Conservation (phyloP, 2,329 filamentous ascomycete genomes). For the Cordyceps cicadae region DNA sequence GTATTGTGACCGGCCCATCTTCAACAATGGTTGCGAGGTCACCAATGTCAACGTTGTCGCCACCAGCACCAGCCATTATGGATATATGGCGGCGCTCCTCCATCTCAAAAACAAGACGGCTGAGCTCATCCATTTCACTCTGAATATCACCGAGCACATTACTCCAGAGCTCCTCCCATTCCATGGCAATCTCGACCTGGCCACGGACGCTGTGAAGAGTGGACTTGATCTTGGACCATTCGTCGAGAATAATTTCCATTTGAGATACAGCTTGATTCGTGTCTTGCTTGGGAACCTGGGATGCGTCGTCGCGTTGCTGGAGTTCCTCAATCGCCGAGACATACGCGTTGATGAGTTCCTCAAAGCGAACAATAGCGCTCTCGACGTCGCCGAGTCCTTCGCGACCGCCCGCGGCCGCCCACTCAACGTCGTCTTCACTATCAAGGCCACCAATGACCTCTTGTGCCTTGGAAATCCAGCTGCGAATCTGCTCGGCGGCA, state of each 20-base stretch:
- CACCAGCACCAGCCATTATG: conserved; percentile 52
- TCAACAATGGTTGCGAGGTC: conserved; percentile 92
- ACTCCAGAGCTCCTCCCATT: conserved; percentile 97
- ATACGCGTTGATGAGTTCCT: conserved; percentile 84
- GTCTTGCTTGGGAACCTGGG: conserved; percentile 59
- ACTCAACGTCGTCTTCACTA: conserved; percentile 94
- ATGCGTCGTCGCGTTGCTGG: conserved; percentile 70
- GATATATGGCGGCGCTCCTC: conserved; percentile 87
- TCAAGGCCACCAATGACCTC: conserved; percentile 85
- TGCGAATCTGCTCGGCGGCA: conserved; percentile 83
- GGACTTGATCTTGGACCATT: conserved; percentile 76
- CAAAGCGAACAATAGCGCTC: conserved; percentile 72
- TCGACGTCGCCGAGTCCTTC: conserved; percentile 70
- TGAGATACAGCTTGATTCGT: conserved; percentile 70
- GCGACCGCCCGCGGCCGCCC: conserved; percentile 81
- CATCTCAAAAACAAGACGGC: conserved; percentile 88
- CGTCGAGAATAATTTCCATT: conserved; percentile 78
- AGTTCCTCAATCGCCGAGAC: conserved; percentile 89
- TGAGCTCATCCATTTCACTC: conserved; percentile 71
- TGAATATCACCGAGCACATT: conserved; percentile 89
- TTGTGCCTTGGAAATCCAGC: conserved; percentile 88
- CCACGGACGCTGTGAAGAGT: conserved; percentile 72
- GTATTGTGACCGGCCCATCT: conserved; percentile 55
- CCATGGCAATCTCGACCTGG: conserved; percentile 95
- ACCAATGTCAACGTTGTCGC: conserved; percentile 67